Percentiles rank a stretch among this genome's conserved stretches.
Evolutionary conservation across 371 early-diverging fungal genomes (phyloP).

Genomic region (Batrachochytrium dendrobatidis): DNA sequence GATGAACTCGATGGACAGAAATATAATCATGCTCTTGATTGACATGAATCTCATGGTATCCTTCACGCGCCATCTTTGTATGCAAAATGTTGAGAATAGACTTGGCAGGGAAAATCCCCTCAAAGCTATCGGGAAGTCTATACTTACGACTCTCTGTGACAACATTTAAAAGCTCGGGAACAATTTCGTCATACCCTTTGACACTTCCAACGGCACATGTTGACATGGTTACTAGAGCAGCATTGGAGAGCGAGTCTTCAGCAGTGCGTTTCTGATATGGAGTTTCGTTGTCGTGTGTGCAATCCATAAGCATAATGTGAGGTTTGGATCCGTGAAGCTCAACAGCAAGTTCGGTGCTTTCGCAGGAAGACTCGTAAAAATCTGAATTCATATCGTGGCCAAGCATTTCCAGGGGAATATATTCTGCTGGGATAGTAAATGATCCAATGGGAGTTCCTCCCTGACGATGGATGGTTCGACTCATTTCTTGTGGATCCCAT

Average conservation of each 20-base stretch:
- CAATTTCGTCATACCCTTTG: conserved; percentile 93
- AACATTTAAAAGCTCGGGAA: conserved; percentile 76
- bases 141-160: conserved; percentile 82
- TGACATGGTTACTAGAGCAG: conserved; percentile 84
- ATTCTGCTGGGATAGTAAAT: conserved; percentile 33
- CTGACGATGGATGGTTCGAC: conserved; percentile 77
- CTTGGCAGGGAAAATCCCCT: conserved; percentile 59
- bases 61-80: conserved; percentile 68
- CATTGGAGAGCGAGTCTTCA: conserved; percentile 84
- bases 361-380: conserved; percentile 20
- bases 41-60: conserved; percentile 85
- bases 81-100: conserved; percentile 67
- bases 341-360: conserved; percentile 38
- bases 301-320: conserved; percentile 95
- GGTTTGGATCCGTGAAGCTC: conserved; percentile 56
- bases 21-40: conserved; percentile 89
- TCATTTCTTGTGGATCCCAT: conserved; percentile 85
- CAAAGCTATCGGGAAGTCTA: conserved; percentile 30
- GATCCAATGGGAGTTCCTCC: conserved; percentile 73
- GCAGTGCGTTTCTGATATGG: conserved; percentile 83
- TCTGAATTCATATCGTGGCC: conserved; percentile 33
- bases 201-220: conserved; percentile 88
- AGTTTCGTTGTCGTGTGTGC: conserved; percentile 96
- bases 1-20: conserved; percentile 86
- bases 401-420: conserved; percentile 41